A percentile compares a stretch with the other conserved stretches of the same genome.
phyloP scores from a whole-genome alignment of 2,329 filamentous ascomycete species.

The Trichoderma citrinoviride region DNA sequence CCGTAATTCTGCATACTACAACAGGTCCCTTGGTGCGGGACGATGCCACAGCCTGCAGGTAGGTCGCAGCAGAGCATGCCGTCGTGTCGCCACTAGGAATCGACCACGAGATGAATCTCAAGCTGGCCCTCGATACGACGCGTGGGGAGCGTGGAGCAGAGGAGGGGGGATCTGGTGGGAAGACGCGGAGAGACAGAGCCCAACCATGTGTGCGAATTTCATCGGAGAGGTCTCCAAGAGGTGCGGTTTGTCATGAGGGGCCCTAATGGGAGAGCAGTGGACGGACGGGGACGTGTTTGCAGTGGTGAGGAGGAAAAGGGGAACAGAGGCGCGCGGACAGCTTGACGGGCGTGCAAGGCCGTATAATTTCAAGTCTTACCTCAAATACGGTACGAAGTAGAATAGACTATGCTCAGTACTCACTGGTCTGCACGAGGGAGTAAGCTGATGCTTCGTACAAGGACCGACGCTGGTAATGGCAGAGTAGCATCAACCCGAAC shows the following conservation, averaged over 20 bases:
- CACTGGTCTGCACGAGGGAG: background rate
- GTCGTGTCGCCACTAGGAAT: conserved; percentile 7
- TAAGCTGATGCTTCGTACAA: background rate
- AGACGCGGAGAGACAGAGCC: background rate
- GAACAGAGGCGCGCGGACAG: background rate
- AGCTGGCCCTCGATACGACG: background rate
- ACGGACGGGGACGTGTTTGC: background rate
- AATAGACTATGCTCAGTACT: no score
- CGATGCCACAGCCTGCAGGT: background rate
- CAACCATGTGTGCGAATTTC: background rate
- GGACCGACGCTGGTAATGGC: background rate
- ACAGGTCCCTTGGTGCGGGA: background rate
- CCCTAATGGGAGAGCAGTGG: background rate
- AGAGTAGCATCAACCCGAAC: background rate
- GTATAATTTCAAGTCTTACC: background rate
- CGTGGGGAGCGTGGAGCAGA: background rate
- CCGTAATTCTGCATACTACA: background rate
- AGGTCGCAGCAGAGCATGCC: background rate
- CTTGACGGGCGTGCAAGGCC: background rate
- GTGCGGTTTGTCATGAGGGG: background rate
- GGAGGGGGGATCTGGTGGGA: background rate
- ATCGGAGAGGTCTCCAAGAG: no score
- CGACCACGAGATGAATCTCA: conserved; percentile 6
- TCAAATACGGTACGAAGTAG: background rate
- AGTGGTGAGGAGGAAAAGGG: background rate